phyloP scores from a whole-genome alignment of 176 grass and related monocot genomes.

The Zoysia pacifica region DNA sequence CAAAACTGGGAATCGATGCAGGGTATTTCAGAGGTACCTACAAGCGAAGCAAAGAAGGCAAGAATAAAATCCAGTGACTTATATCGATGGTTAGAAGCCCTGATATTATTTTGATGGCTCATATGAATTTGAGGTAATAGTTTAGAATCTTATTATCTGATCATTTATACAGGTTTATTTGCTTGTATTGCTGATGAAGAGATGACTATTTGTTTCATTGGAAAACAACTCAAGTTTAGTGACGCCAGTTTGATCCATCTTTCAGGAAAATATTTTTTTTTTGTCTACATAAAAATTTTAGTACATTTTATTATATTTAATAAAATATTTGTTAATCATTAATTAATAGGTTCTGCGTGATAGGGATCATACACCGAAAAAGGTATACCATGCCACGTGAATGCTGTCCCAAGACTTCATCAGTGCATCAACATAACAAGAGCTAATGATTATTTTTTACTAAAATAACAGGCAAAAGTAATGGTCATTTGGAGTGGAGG shows the following conservation, averaged over 20 bases:
- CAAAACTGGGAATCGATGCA: conserved; percentile 96
- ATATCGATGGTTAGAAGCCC: conserved; percentile 94
- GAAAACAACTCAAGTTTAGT: conserved; percentile 22
- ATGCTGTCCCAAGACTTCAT: not conserved
- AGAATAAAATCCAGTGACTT: conserved; percentile 96
- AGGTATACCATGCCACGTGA: conserved; percentile 38
- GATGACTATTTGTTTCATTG: not conserved
- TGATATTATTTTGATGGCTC: conserved; percentile 89
- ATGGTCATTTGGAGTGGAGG: conserved; percentile 82
- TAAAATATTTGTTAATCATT: conserved; percentile 21
- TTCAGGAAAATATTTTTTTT: too few species aligned
- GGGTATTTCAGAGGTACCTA: conserved; percentile 83
- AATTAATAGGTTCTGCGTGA: conserved; percentile 72
- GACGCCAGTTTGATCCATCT: not conserved
- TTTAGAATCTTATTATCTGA: not conserved
- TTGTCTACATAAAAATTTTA: not conserved
- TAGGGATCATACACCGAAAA: conserved; percentile 73
- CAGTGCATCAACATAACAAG: conserved; percentile 25
- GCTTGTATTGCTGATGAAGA: not conserved
- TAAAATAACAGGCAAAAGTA: conserved; percentile 62
- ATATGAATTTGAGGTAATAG: conserved; percentile 84
- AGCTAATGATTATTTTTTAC: not conserved
- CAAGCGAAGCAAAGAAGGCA: conserved; percentile 91
- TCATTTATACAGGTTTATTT: conserved; percentile 17
- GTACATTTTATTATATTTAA: not conserved